Conservation (phyloP, 441 rosid genomes). For the Biscutella laevigata region DNA sequence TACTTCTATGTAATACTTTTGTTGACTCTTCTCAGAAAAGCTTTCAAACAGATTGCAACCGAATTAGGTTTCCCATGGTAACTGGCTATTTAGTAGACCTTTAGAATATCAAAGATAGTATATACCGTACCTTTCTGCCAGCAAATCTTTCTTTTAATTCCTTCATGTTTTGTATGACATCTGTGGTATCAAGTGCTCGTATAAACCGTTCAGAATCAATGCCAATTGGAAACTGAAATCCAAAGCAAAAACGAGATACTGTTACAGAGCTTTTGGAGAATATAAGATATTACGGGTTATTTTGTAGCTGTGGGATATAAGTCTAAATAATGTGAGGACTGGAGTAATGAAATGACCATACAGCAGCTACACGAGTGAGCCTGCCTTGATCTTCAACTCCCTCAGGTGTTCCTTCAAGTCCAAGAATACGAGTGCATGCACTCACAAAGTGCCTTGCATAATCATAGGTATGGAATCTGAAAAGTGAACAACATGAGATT, state of each 20-base stretch:
- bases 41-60: background rate
- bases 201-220: slow-evolving; percentile 86
- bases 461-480: slow-evolving; percentile 96
- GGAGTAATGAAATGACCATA: slow-evolving; percentile 32
- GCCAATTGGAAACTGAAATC: slow-evolving; percentile 87
- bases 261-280: background rate
- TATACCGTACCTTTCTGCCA: slow-evolving; percentile 55
- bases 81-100: background rate
- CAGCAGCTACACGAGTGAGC: slow-evolving; percentile 97
- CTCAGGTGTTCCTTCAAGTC: slow-evolving; percentile 97
- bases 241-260: slow-evolving; percentile 10
- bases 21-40: slow-evolving; percentile 5
- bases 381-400: slow-evolving; percentile 98
- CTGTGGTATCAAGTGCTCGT: slow-evolving; percentile 57
- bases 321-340: slow-evolving; percentile 7
- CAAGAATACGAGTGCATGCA: slow-evolving; percentile 98
- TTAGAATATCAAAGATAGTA: background rate
- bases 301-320: slow-evolving; percentile 12
- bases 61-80: background rate
- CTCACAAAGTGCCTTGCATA: slow-evolving; percentile 99
- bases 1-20: background rate
- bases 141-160: slow-evolving; percentile 87
- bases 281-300: background rate
- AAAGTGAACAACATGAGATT: slow-evolving; percentile 11
- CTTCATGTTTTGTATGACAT: slow-evolving; percentile 66